Evolutionary conservation across 176 grass and related monocot species (phyloP), one percentile per base, ranked within the genome.

Genomic region (Phoenix dactylifera): DNA sequence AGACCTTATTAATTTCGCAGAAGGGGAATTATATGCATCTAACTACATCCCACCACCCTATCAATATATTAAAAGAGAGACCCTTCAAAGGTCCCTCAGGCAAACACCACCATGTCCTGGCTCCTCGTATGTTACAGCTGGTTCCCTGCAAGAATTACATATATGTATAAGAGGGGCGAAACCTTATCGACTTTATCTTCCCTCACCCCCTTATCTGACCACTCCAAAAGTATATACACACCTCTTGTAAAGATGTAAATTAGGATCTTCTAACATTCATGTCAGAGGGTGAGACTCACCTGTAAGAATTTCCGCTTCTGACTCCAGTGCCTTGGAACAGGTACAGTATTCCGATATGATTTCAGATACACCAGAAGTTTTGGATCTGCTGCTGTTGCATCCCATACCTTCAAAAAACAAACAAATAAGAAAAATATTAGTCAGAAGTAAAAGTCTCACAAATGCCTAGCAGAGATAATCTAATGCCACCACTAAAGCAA

Each of bases 291-390:
- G 20, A 49, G 15, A 81, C 58, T 60, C 73, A 95, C 90, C 83
- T 95, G 90, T 64, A 95, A 74, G 57, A 95, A 95, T 62, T 95
- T 95, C 22, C 77, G 74, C 57, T 95, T 95, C 59, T 95, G 86
- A 59, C 79, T 82, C 90, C 82, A 95, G 52, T 95, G 82, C 32
- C 86, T 86, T 76, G 90, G 90, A 53, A 95, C 86, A 74, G 86
- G 90, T 49, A 95, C 90, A 62, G 86, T 86, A 22, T 95, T 89
- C 58, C 80, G 75, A 70, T 89, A 89, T 50, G 86, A 86, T 72
- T 95, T 95, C 30, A 89, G 83, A 77, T 60, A 74, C 15, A 83
- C 85, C 35, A 95, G 77, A 52, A 89, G 74, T 54, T 86, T 89
- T 2, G 90, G 90, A 74, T 95, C 90, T 23, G 66, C 18, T 14